phyloP scores from a whole-genome alignment of 495 filamentous ascomycete genomes.

The Amphirosellinia nigrospora region DNA sequence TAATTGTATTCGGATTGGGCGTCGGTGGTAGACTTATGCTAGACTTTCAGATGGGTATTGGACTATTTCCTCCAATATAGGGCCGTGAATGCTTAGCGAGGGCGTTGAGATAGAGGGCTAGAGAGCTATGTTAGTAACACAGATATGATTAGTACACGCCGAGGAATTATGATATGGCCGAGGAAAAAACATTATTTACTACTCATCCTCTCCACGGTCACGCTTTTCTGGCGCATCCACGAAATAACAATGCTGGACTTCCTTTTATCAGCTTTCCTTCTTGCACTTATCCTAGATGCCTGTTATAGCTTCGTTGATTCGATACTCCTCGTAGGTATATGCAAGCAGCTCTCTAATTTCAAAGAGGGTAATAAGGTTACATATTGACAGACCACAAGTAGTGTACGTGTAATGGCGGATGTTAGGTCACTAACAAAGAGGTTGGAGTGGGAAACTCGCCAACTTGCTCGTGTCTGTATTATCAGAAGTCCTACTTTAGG shows the following conservation, averaged over 20 bases:
- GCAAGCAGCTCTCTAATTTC: neutral
- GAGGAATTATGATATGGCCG: neutral
- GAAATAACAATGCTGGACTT: neutral
- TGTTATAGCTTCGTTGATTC: neutral
- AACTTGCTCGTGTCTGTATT: neutral
- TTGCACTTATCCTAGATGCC: neutral
- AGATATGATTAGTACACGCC: neutral
- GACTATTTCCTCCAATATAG: neutral
- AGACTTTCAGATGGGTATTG: neutral
- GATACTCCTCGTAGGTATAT: too few species aligned
- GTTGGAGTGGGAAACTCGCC: neutral
- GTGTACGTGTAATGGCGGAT: constrained; percentile 12
- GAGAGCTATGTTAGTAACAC: neutral
- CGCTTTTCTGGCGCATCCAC: neutral
- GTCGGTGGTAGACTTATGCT: neutral
- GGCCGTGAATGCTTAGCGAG: neutral
- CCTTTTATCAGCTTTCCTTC: neutral
- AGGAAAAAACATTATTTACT: neutral
- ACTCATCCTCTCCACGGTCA: neutral
- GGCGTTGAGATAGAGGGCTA: neutral
- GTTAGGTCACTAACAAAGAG: neutral
- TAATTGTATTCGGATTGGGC: neutral
- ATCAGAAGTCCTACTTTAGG: neutral
- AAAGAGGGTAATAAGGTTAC: neutral
- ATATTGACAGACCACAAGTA: neutral